Base-by-base conservation (phyloP, 169 alveolate genomes). In the Plasmodium fragile region DNA sequence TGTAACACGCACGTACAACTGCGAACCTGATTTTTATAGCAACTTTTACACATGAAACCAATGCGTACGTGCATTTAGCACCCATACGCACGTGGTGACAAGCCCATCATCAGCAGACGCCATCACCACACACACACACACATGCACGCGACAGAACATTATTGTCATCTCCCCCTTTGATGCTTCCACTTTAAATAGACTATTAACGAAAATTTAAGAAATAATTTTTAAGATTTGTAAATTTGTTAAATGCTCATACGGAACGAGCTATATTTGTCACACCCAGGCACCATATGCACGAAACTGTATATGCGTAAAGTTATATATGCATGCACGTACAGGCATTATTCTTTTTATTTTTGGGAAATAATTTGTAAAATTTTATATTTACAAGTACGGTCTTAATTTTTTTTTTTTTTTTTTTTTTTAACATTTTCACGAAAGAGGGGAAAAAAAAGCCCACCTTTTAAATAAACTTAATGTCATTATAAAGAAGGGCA, bases 211-310 rank as follows among this genome's bases (percentile, higher is more conserved):
- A 82, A 69, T 11, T 82, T 82, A 82, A 82, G 71, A 53, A 45
- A 83, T n/a, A 83, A 83, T 36, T 83, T 72, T 83, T 72, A 71
- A 83, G 30, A 82, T 82, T 82, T 65, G 28, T 36, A 69, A 55
- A 30, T 83, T 45, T 73, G 77, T 73, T 71, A 71, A 83, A 83
- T 43, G 43, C 59, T 71, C 30, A 65, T 18, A 16, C 25, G 77
- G 28, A 45, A 13, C 32, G 53, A 25, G 18, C 59, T 43, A 36
- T 83, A 36, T 83, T 83, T 71, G 59, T 83, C 28, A 5, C 25
- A 4, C 6, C 22, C 53, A 13, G 78, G 28, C 28, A 39, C 6
- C 75, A 72, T 43, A 49, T 13, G 55, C 65, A 11, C 91, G 22
- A n/a, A 83, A 49, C 59, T 49, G 59, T 49, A 49, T 49, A 49